Percentiles rank a stretch among this genome's conserved stretches.
Evolutionary conservation across 805 yeast genomes (phyloP).

Genomic region (Phaffomyces thermotolerans): DNA sequence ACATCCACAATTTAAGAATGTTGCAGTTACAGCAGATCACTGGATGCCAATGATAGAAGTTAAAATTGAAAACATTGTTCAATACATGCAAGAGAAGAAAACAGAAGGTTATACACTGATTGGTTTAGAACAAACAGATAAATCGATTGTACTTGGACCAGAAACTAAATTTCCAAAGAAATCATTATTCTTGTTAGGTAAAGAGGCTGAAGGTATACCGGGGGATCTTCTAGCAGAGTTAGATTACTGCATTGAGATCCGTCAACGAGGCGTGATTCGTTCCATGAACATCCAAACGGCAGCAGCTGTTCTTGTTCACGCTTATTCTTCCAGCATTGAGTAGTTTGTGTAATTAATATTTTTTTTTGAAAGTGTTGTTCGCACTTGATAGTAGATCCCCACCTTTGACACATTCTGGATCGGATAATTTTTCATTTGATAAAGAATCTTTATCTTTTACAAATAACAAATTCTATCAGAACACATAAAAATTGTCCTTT

Average conservation of each 20-base stretch:
- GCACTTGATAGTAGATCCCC: background rate
- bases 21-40: constrained; percentile 88
- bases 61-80: constrained; percentile 42
- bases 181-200: constrained; percentile 73
- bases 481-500: background rate
- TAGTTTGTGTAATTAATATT: no score
- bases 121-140: constrained; percentile 90
- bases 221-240: constrained; percentile 75
- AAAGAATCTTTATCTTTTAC: background rate
- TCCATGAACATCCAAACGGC: constrained; percentile 98
- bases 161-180: constrained; percentile 70
- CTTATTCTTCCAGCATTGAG: constrained; percentile 48
- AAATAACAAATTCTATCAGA: no score
- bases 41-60: constrained; percentile 96
- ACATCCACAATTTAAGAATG: constrained; percentile 69
- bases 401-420: background rate
- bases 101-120: constrained; percentile 81
- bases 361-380: no score
- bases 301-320: constrained; percentile 88
- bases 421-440: no score
- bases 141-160: constrained; percentile 62
- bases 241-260: constrained; percentile 83
- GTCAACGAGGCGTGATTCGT: constrained; percentile 85
- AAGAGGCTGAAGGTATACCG: constrained; percentile 87
- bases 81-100: constrained; percentile 50